Percentiles rank a stretch among this genome's conserved stretches.
Evolutionary conservation across 371 early-diverging fungal species (phyloP).

Genomic region (Apophysomyces variabilis): DNA sequence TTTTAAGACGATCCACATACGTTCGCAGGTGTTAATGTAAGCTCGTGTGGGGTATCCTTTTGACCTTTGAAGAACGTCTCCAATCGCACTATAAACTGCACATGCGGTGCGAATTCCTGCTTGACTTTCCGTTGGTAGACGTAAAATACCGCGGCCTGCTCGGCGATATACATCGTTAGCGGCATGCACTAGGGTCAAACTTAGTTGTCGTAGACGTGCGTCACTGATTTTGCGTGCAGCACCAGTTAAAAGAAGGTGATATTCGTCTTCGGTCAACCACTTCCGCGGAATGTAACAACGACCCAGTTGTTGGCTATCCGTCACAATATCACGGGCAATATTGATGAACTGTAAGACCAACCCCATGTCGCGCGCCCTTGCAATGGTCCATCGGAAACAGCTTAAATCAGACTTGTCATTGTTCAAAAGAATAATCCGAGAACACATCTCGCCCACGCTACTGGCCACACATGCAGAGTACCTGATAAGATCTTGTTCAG

Average conservation of each 20-base stretch:
- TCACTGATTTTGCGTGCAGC: conserved; percentile 34
- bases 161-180: conserved; percentile 32
- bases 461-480: conserved; percentile 64
- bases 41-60: conserved; percentile 44
- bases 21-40: conserved; percentile 20
- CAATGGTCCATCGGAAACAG: conserved; percentile 28
- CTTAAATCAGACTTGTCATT: neutral
- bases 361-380: conserved; percentile 62
- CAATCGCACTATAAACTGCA: conserved; percentile 56
- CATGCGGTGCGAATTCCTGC: conserved; percentile 56
- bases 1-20: conserved; percentile 31
- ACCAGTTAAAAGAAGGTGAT: conserved; percentile 18
- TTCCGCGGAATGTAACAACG: conserved; percentile 55
- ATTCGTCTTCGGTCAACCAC: conserved; percentile 34
- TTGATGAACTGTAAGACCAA: conserved; percentile 63
- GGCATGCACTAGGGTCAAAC: conserved; percentile 24
- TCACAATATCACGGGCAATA: conserved; percentile 64
- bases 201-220: conserved; percentile 24
- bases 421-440: conserved; percentile 34
- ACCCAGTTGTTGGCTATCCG: conserved; percentile 56
- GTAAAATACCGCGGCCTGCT: conserved; percentile 43
- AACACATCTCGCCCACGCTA: conserved; percentile 65
- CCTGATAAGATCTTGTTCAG: conserved; percentile 42
- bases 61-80: conserved; percentile 27
- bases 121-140: conserved; percentile 39